Conservation (phyloP, 257 asterid genomes). For the Solanum rostratum region DNA sequence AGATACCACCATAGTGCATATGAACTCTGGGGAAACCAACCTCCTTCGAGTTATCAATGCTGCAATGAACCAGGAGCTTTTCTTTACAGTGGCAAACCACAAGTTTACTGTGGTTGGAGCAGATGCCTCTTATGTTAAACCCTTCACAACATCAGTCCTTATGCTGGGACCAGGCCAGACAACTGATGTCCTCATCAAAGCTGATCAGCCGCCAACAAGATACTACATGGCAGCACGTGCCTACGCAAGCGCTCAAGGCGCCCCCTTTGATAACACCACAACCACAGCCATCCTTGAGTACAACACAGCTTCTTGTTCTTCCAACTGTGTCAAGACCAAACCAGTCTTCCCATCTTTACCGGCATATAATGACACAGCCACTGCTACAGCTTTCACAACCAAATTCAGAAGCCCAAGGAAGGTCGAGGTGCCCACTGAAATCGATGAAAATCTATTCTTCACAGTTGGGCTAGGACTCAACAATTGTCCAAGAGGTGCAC, state of each 20-base stretch:
- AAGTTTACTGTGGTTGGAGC: conserved; percentile 84
- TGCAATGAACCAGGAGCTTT: conserved; percentile 78
- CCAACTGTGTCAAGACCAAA: conserved; percentile 14
- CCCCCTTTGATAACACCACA: conserved; percentile 82
- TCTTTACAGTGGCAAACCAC: conserved; percentile 79
- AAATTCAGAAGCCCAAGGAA: conserved; percentile 54
- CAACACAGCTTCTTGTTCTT: conserved; percentile 38
- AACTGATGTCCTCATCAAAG: conserved; percentile 65
- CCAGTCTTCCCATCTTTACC: conserved; percentile 32
- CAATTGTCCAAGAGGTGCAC: conserved; percentile 45
- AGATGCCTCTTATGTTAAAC: conserved; percentile 69
- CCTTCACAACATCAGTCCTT: conserved; percentile 70
- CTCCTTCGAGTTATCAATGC: conserved; percentile 69
- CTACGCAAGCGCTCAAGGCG: conserved; percentile 74
- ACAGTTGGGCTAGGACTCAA: conserved; percentile 72
- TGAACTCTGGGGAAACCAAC: conserved; percentile 53
- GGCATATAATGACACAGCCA: conserved; percentile 65
- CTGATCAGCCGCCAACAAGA: conserved; percentile 45
- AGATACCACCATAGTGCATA: conserved; percentile 45
- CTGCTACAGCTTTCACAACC: conserved; percentile 57
- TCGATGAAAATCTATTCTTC: conserved; percentile 60
- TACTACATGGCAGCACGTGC: conserved; percentile 85
- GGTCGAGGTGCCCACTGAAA: conserved; percentile 42
- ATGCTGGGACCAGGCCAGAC: conserved; percentile 97
- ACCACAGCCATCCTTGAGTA: conserved; percentile 79